Evolutionary conservation across 352 stramenopile genomes (phyloP).

Genomic region (Phytophthora chlamydospora): DNA sequence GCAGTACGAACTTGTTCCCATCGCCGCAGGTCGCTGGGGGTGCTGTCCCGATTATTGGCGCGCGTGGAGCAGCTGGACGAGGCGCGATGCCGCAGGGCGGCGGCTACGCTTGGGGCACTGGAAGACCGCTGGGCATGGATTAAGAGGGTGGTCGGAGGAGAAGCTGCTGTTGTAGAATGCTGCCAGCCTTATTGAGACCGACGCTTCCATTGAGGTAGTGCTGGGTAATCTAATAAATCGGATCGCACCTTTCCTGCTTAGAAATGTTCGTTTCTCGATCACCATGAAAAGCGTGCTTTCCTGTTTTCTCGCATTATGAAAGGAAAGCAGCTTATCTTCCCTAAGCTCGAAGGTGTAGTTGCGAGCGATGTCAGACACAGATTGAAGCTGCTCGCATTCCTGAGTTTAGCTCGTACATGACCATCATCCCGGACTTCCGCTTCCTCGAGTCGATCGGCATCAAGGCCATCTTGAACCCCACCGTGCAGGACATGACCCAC

Average conservation of each 20-base stretch:
- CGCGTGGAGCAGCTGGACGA: conserved; percentile 37
- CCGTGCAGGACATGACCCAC: conserved; percentile 67
- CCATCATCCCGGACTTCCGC: conserved; percentile 91
- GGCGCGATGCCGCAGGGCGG: conserved; percentile 42
- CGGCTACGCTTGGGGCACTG: conserved; percentile 76
- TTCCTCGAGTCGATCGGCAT: conserved; percentile 82
- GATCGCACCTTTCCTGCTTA: no score
- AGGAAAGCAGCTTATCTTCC: conserved; percentile 83
- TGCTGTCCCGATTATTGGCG: conserved; percentile 68
- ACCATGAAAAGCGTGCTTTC: no score
- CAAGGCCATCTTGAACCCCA: conserved; percentile 88
- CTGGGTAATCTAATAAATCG: no score
- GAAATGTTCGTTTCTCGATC: no score
- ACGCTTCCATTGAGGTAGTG: no score
- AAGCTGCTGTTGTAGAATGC: background rate
- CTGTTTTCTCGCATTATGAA: conserved; percentile 91
- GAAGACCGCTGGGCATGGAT: conserved; percentile 54
- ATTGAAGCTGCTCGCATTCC: conserved; percentile 78
- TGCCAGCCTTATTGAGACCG: no score
- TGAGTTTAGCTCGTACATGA: conserved; percentile 91
- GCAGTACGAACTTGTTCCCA: conserved; percentile 69
- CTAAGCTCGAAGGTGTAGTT: conserved; percentile 89
- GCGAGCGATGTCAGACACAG: conserved; percentile 60
- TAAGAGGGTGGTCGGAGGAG: conserved; percentile 8
- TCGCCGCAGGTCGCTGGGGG: conserved; percentile 51